phyloP scores from a whole-genome alignment of 1,139 yeast genomes.

The Protomyces arabidopsidicola region DNA sequence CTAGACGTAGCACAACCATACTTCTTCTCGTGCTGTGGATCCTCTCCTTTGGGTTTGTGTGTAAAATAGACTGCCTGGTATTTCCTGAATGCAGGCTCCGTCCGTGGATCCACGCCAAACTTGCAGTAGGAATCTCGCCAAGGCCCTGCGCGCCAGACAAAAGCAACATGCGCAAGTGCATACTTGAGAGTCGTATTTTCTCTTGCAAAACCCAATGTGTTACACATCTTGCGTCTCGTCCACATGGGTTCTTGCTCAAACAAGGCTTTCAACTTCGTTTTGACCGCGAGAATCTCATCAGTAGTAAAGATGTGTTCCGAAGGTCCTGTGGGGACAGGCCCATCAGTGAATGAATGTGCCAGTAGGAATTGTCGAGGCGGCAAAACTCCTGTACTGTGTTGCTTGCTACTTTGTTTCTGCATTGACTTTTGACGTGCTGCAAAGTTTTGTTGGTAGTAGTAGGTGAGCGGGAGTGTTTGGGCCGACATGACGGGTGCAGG shows the following conservation, averaged over 20 bases:
- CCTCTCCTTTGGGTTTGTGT: not conserved
- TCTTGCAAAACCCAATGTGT: slow-evolving; percentile 50
- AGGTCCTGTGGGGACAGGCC: slow-evolving; percentile 45
- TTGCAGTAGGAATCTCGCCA: slow-evolving; percentile 87
- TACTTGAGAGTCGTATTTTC: slow-evolving; percentile 51
- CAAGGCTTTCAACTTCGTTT: slow-evolving; percentile 50
- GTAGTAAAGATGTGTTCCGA: slow-evolving; percentile 42
- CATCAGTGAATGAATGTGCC: slow-evolving; percentile 14
- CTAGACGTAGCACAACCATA: slow-evolving; percentile 35
- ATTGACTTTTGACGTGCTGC: slow-evolving; percentile 38
- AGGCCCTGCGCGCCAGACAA: slow-evolving; percentile 80
- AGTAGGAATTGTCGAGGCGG: not conserved
- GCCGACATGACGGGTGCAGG: slow-evolving; percentile 80
- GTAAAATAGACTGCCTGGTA: slow-evolving; percentile 87
- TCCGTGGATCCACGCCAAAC: slow-evolving; percentile 73
- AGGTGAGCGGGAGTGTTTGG: not conserved
- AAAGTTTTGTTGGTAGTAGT: slow-evolving; percentile 50
- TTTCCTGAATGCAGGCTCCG: slow-evolving; percentile 51
- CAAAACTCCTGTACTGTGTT: not conserved
- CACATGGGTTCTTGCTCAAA: slow-evolving; percentile 77
- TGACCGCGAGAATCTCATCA: slow-evolving; percentile 40
- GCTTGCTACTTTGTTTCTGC: not conserved
- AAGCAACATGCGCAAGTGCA: slow-evolving; percentile 80
- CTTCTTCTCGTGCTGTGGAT: not conserved
- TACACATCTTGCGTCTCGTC: slow-evolving; percentile 71